Evolutionary conservation across 1,139 yeast genomes (phyloP), one percentile per base, ranked within the genome.

Genomic region (Hansenula sp.): DNA sequence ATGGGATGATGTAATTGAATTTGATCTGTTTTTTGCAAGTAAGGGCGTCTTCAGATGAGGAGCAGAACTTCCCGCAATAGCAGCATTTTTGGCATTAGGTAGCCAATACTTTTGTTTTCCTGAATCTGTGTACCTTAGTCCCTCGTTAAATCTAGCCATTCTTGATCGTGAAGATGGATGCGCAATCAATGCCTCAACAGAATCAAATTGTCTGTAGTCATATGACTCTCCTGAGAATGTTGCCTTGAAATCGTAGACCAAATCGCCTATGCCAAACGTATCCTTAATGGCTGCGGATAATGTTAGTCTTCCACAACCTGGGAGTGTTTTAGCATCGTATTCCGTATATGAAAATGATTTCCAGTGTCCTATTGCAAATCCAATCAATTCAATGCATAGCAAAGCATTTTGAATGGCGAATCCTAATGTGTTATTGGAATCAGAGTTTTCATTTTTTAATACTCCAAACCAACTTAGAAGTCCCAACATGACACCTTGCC

Each of bases 61-160:
- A 4, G 43, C 32, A 6, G 46, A 19, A 34, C 14, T 30, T 22
- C 29, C 36, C 32, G 19, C 36, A 37, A 28, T 13, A 34, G 37
- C 22, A 8, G 10, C 20, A 19, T 25, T 25, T 33, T 36, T 43
- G 29, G 38, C 44, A 9, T 48, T 55, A 0, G 87, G 84, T 8
- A 92, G 64, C 97, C 97, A 92, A 58, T 89, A 89, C 51, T 86
- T 87, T 24, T 77, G 79, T 41, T 76, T 74, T 0, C 97, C 97
- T 37, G 87, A 85, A 41, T 78, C 75, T 34, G 79, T 77, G 58
- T 88, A 89, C 33, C 99, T 64, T 47, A 90, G 63, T 0, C 99
- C 99, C 44, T 88, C 85, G 47, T 82, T 79, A 35, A 92, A 75
- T 45, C 95, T 73, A 40, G 84, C 79, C 69, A 77, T 69, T 39